Percentiles rank a stretch among this genome's conserved stretches.
phyloP scores from a whole-genome alignment of 805 yeast species.

The Komagataella pseudopastoris region DNA sequence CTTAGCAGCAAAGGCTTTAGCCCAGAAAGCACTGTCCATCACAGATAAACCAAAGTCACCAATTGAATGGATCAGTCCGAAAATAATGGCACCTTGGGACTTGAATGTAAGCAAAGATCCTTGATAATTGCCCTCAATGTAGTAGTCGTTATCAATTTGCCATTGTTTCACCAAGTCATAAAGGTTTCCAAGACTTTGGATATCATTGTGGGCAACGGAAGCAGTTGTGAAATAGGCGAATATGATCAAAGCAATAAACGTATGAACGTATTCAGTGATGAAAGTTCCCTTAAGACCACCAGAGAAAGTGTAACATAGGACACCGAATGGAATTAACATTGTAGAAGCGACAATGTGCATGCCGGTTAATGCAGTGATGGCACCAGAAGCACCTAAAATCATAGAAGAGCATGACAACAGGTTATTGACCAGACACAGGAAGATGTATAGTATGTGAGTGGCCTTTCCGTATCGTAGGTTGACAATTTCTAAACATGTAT shows the following conservation, averaged over 20 bases:
- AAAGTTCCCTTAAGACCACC: conserved; percentile 25
- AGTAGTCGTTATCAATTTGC: conserved; percentile 7
- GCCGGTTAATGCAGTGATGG: conserved; percentile 15
- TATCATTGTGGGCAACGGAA: conserved; percentile 12
- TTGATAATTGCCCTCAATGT: conserved; percentile 18
- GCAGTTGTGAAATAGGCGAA: conserved; percentile 16
- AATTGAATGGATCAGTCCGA: conserved; percentile 20
- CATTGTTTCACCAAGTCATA: conserved; percentile 12
- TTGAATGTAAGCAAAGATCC: conserved; percentile 24
- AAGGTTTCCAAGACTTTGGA: conserved; percentile 17
- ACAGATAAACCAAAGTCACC: conserved; percentile 25
- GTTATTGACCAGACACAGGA: conserved; percentile 11
- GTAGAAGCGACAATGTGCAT: conserved; percentile 11
- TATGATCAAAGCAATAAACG: conserved; percentile 17
- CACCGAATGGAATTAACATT: conserved; percentile 20
- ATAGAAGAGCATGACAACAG: conserved; percentile 15
- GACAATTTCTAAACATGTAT: conserved; percentile 15
- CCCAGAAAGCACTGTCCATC: conserved; percentile 27
- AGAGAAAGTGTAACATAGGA: conserved; percentile 17
- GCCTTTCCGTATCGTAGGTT: conserved; percentile 12
- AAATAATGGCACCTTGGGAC: conserved; percentile 20
- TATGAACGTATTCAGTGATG: conserved; percentile 18
- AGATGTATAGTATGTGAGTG: conserved; percentile 8
- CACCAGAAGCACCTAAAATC: conserved; percentile 16
- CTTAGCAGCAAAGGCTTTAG: conserved; percentile 23